phyloP scores from a whole-genome alignment of 2,329 filamentous ascomycete genomes.

The Colletotrichum sojae region DNA sequence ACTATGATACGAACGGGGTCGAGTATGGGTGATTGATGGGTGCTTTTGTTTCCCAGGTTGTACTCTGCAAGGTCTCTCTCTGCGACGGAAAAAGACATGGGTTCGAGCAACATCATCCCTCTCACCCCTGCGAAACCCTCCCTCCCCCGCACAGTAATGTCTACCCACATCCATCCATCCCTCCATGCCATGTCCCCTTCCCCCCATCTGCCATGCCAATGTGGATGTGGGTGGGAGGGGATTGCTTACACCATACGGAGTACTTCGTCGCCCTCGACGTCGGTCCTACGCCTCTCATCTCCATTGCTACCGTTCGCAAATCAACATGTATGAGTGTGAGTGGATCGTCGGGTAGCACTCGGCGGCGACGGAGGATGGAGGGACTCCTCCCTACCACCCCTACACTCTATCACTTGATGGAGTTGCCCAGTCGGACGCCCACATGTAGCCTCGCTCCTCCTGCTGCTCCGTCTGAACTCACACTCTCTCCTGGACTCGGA shows the following conservation, averaged over 20 bases:
- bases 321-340: slow-evolving; percentile 23
- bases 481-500: not conserved
- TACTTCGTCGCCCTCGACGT: no score
- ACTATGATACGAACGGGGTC: no score
- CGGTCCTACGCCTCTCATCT: no score
- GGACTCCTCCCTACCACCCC: no score
- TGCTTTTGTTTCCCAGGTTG: not conserved
- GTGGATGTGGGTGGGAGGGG: no score
- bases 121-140: slow-evolving; percentile 17
- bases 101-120: slow-evolving; percentile 14
- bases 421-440: slow-evolving; percentile 18
- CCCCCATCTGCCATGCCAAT: slow-evolving; percentile 3
- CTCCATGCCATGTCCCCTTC: no score
- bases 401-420: no score
- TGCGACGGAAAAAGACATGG: not conserved
- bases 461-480: not conserved
- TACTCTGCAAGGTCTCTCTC: not conserved
- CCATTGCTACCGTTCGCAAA: no score
- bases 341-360: slow-evolving; percentile 35
- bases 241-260: no score
- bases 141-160: slow-evolving; percentile 30
- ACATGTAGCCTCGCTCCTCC: slow-evolving; percentile 16
- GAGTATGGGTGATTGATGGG: no score
- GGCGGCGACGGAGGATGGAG: slow-evolving; percentile 24
- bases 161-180: slow-evolving; percentile 1